Evolutionary conservation across 768 basidiomycete species (phyloP).

Genomic region (Cystobasidium onofrii): DNA sequence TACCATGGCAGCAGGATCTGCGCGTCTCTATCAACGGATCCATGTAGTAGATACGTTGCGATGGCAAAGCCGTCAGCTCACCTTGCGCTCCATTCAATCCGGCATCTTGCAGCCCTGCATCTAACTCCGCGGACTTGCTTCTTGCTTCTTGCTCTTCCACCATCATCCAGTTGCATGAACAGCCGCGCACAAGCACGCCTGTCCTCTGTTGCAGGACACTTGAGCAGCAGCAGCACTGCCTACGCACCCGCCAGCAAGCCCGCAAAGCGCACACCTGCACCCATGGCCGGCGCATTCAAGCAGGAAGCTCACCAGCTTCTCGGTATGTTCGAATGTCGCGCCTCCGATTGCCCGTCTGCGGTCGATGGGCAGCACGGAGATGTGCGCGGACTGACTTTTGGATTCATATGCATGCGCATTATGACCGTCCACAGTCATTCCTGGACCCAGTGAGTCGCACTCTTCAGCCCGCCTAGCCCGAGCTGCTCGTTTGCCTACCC

Average conservation of each 20-base stretch:
- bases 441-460: constrained; percentile 16
- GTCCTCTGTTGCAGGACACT: constrained; percentile 5
- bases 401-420: background rate
- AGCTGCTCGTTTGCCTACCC: background rate
- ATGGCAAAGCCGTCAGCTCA: too few species aligned
- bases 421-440: constrained; percentile 14
- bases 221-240: background rate
- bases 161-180: background rate
- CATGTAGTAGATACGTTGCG: too few species aligned
- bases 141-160: background rate
- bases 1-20: too few species aligned
- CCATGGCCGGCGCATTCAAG: constrained; percentile 27
- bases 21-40: too few species aligned
- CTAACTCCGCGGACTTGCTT: background rate
- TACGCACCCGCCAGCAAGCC: background rate
- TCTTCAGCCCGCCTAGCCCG: background rate
- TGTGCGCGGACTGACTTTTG: background rate
- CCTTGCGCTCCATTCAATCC: too few species aligned
- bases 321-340: constrained; percentile 10
- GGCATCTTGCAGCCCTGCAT: background rate
- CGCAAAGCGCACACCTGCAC: background rate
- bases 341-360: background rate
- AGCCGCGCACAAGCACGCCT: background rate
- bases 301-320: constrained; percentile 31
- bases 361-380: background rate